Percentiles rank a stretch among this genome's conserved stretches.
Evolutionary conservation across 805 yeast species (phyloP).

Genomic region (Jamesozyma gamospora): DNA sequence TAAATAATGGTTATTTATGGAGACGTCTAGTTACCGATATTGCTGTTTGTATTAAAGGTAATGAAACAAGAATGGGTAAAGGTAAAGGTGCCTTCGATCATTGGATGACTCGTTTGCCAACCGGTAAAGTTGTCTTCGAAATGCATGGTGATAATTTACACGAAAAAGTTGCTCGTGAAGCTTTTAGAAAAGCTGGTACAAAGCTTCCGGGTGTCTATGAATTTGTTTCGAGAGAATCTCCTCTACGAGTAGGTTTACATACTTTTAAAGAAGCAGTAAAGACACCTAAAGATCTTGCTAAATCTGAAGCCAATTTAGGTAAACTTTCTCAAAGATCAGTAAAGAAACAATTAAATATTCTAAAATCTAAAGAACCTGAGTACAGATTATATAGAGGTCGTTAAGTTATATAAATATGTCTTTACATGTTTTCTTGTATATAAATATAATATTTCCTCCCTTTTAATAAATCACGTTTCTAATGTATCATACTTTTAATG

Average conservation of each 20-base stretch:
- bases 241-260: conserved; percentile 64
- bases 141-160: conserved; percentile 67
- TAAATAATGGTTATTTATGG: conserved; percentile 52
- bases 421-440: conserved; percentile 6
- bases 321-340: conserved; percentile 52
- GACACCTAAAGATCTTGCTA: conserved; percentile 32
- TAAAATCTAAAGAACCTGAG: conserved; percentile 40
- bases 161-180: conserved; percentile 83
- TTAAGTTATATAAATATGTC: conserved; percentile 21
- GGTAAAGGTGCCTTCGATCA: conserved; percentile 97
- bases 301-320: conserved; percentile 37
- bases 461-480: not conserved
- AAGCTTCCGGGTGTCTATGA: conserved; percentile 91
- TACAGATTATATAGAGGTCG: conserved; percentile 57
- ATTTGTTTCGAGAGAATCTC: conserved; percentile 54
- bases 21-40: conserved; percentile 75
- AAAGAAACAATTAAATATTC: conserved; percentile 47
- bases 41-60: conserved; percentile 93
- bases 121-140: conserved; percentile 88
- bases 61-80: conserved; percentile 99
- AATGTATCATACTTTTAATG: too few relatives aligned
- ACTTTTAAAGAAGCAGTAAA: conserved; percentile 34
- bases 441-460: not conserved
- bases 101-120: conserved; percentile 95
- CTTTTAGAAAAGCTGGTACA: conserved; percentile 79